Conservation (phyloP, 768 basidiomycete genomes). For the Lanmaoa pseudosensibilis region DNA sequence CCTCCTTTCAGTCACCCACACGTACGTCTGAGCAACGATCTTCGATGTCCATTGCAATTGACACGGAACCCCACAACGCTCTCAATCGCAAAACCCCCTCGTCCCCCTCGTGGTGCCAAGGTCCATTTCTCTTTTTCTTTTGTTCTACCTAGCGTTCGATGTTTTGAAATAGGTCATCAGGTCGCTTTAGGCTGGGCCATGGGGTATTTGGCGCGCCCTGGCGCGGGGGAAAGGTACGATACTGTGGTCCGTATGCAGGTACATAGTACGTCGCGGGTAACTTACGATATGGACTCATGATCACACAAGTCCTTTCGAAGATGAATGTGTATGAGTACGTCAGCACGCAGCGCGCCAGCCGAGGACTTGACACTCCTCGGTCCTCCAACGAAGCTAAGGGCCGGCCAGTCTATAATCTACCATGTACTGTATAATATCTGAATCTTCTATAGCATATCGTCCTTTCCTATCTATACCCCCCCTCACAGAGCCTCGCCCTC, state of each 20-base stretch:
- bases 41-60: background rate
- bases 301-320: background rate
- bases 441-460: background rate
- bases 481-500: no score
- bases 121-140: background rate
- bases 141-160: background rate
- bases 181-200: background rate
- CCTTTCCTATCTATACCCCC: background rate
- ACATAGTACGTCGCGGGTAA: background rate
- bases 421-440: no score
- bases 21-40: background rate
- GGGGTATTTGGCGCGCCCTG: background rate
- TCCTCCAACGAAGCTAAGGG: background rate
- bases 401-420: background rate
- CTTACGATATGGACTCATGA: background rate
- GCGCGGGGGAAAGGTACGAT: background rate
- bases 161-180: background rate
- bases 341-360: background rate
- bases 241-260: background rate
- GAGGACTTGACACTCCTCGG: constrained; percentile 2
- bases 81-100: constrained; percentile 16
- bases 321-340: background rate
- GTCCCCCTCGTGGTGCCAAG: background rate
- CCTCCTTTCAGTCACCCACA: background rate
- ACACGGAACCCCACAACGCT: background rate